Conservation (phyloP, 495 filamentous ascomycete species). For the Xylaria sp. region DNA sequence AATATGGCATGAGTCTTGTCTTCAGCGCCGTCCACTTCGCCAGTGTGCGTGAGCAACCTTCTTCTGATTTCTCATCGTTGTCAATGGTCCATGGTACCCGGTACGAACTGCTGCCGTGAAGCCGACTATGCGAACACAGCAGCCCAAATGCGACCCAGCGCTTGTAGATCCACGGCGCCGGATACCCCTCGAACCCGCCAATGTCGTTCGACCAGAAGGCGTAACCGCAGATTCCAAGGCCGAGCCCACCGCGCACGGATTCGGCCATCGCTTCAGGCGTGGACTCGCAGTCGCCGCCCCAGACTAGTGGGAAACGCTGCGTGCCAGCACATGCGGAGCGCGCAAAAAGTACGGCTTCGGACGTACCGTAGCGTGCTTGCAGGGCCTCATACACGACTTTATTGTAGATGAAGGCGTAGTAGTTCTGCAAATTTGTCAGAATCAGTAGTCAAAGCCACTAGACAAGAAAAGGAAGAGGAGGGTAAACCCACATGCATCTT, state of each 20-base stretch:
- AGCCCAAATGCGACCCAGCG: constrained; percentile 78
- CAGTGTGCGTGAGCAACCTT: constrained; percentile 61
- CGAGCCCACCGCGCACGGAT: constrained; percentile 71
- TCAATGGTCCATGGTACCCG: constrained; percentile 77
- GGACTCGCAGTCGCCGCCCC: constrained; percentile 74
- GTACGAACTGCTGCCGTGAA: constrained; percentile 72
- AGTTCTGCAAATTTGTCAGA: constrained; percentile 53
- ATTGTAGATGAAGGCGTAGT: constrained; percentile 75
- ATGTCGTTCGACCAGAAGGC: constrained; percentile 76
- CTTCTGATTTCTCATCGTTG: constrained; percentile 54
- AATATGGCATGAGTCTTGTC: constrained; percentile 68
- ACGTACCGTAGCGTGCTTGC: constrained; percentile 61
- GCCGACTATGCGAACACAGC: constrained; percentile 69
- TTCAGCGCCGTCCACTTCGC: constrained; percentile 66
- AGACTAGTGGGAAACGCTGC: constrained; percentile 71
- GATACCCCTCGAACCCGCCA: constrained; percentile 74
- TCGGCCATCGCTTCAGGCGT: constrained; percentile 78
- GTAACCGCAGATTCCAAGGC: constrained; percentile 69
- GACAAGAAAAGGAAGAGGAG: background rate
- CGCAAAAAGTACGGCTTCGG: constrained; percentile 71
- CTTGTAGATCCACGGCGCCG: constrained; percentile 73
- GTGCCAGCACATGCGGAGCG: constrained; percentile 70
- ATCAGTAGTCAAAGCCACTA: background rate
- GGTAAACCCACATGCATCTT: constrained; percentile 63
- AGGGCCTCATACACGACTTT: constrained; percentile 71